A percentile compares a stretch with the other conserved stretches of the same genome.
Evolutionary conservation across 2,329 filamentous ascomycete species (phyloP).

Genomic region (Gaeumannomyces tritici): DNA sequence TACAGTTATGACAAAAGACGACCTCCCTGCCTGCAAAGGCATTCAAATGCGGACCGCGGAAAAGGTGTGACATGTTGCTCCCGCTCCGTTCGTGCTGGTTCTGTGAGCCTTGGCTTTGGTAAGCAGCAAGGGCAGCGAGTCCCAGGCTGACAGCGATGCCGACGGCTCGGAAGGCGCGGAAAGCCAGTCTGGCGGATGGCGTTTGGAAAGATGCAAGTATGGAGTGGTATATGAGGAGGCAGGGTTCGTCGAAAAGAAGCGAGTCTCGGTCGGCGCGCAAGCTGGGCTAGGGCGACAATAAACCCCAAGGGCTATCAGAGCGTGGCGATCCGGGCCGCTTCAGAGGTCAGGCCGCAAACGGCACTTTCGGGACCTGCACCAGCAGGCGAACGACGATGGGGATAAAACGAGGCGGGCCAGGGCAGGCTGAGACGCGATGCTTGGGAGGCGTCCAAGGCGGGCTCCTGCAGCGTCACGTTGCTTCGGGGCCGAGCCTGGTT

Average conservation of each 20-base stretch:
- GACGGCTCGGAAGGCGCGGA: constrained; percentile 41
- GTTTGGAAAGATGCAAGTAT: background rate
- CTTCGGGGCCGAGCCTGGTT: background rate
- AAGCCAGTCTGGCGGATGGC: constrained; percentile 37
- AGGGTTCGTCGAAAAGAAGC: too few species aligned
- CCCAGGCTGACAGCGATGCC: constrained; percentile 50
- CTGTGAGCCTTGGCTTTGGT: constrained; percentile 32
- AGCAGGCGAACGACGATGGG: background rate
- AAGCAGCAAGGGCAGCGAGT: constrained; percentile 45
- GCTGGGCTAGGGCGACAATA: background rate
- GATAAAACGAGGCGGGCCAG: background rate
- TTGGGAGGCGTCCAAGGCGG: background rate
- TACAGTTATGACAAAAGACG: constrained; percentile 78
- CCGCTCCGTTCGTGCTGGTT: constrained; percentile 13
- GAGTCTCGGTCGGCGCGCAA: background rate
- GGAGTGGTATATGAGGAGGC: too few species aligned
- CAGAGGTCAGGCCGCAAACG: background rate
- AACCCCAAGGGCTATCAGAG: too few species aligned
- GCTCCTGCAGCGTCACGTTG: background rate
- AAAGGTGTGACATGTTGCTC: constrained; percentile 13
- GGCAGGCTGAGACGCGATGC: background rate
- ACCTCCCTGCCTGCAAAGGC: constrained; percentile 51
- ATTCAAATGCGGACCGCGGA: constrained; percentile 31
- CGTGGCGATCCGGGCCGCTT: too few species aligned
- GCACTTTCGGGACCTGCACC: background rate